Evolutionary conservation across 179 eudicot species (phyloP).

Genomic region (Camellia oleifera): DNA sequence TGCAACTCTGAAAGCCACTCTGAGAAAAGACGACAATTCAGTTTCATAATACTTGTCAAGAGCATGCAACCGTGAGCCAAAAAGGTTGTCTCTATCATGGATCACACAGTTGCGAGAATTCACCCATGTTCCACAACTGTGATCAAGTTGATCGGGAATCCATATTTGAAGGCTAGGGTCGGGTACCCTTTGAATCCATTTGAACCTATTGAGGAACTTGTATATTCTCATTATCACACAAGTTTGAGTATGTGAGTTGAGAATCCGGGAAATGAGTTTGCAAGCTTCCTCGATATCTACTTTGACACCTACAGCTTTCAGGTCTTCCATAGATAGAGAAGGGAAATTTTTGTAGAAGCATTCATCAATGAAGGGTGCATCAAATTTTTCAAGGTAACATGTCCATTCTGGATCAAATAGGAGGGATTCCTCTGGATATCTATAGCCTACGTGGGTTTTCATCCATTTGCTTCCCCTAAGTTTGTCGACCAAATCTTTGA

Average conservation of each 20-base stretch:
- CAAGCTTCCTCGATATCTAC: slow-evolving; percentile 26
- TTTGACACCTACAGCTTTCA: slow-evolving; percentile 30
- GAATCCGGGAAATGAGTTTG: slow-evolving; percentile 13
- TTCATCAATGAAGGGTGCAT: slow-evolving; percentile 35
- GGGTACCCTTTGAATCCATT: slow-evolving; percentile 27
- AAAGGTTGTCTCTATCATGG: slow-evolving; percentile 19
- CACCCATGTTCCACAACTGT: slow-evolving; percentile 18
- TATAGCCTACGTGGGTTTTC: slow-evolving; percentile 30
- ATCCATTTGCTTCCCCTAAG: slow-evolving; percentile 22
- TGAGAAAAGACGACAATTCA: slow-evolving; percentile 21
- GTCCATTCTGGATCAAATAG: slow-evolving; percentile 25
- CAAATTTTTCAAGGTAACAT: slow-evolving; percentile 24
- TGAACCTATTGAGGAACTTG: slow-evolving; percentile 21
- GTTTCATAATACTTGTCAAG: slow-evolving; percentile 25
- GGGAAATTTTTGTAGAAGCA: slow-evolving; percentile 26
- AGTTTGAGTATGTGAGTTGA: slow-evolving; percentile 21
- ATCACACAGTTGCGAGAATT: slow-evolving; percentile 24
- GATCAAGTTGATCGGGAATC: slow-evolving; percentile 19
- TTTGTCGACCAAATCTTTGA: slow-evolving; percentile 18
- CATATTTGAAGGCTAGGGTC: slow-evolving; percentile 16
- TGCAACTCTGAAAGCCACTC: slow-evolving; percentile 18
- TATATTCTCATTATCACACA: slow-evolving; percentile 24
- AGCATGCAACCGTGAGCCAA: slow-evolving; percentile 23
- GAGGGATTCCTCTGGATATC: slow-evolving; percentile 21
- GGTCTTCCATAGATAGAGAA: slow-evolving; percentile 12